These are phyloP conservation scores for Mucor ambiguus DNA, from an alignment of 371 early-diverging fungal species.

Conservation along the genomic window DNA sequence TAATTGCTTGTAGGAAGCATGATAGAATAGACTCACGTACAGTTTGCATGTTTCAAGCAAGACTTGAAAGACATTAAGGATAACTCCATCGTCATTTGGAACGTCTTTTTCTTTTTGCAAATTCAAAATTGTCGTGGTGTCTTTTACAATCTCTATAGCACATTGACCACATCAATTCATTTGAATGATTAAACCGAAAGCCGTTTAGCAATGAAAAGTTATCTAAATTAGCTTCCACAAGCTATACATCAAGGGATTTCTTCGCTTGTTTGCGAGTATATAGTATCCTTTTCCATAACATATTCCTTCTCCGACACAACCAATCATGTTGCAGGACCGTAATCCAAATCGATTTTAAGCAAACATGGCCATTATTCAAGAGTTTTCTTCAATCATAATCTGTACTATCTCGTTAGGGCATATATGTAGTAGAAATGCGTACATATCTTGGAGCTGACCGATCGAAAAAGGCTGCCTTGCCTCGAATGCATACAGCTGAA, in stretches of 20 bases:
- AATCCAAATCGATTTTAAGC: not conserved
- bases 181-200: no score
- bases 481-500: not conserved
- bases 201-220: no score
- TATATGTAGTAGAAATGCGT: not conserved
- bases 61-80: not conserved
- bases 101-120: no score
- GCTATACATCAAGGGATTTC: no score
- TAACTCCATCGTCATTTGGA: no score
- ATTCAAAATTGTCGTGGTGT: no score
- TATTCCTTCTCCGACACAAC: not conserved
- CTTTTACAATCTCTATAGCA: no score
- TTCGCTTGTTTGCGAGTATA: no score
- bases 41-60: not conserved
- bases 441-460: not conserved
- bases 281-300: no score
- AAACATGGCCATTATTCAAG: not conserved
- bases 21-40: not conserved
- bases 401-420: no score
- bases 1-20: not conserved
- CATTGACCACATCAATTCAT: no score
- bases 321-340: not conserved
- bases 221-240: no score
- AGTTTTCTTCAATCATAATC: not conserved
- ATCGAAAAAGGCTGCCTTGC: not conserved